These are phyloP conservation scores for Scheffersomyces cryptocercus DNA, from an alignment of 1,139 yeast genomes.

Conservation along the genomic window DNA sequence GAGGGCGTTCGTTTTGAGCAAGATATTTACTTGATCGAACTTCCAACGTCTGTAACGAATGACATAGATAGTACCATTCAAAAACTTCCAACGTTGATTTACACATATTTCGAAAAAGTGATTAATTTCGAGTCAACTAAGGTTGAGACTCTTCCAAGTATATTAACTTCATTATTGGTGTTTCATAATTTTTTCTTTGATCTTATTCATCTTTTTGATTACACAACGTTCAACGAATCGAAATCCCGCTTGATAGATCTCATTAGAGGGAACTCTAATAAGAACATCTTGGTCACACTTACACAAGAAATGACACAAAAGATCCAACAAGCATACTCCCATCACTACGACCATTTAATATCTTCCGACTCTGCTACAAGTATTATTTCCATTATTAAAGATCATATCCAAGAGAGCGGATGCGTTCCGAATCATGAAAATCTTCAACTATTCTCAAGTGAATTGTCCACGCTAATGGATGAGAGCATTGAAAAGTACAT, in stretches of 20 bases:
- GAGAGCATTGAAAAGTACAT: conserved; percentile 26
- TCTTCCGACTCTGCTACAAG: neutral
- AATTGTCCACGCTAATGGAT: conserved; percentile 27
- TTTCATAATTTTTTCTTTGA: conserved; percentile 26
- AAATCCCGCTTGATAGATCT: neutral
- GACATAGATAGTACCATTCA: conserved; percentile 2
- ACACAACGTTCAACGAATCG: neutral
- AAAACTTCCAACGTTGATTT: conserved; percentile 6
- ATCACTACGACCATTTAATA: neutral
- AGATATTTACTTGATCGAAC: conserved; percentile 6
- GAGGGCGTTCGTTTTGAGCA: conserved; percentile 11
- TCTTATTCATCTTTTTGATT: conserved; percentile 8
- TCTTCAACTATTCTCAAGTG: conserved; percentile 18
- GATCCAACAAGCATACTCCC: neutral
- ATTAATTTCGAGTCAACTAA: conserved; percentile 6
- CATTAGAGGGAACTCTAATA: neutral
- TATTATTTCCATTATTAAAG: neutral
- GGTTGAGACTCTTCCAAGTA: neutral
- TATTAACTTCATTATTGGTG: conserved; percentile 12
- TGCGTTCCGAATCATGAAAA: conserved; percentile 2
- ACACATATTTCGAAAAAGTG: neutral
- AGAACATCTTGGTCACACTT: neutral
- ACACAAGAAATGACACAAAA: neutral
- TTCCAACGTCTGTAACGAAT: conserved; percentile 5
- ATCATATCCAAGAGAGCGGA: neutral